phyloP scores from a whole-genome alignment of 148 eudicot genomes.

The Vaccinium myrtillus region DNA sequence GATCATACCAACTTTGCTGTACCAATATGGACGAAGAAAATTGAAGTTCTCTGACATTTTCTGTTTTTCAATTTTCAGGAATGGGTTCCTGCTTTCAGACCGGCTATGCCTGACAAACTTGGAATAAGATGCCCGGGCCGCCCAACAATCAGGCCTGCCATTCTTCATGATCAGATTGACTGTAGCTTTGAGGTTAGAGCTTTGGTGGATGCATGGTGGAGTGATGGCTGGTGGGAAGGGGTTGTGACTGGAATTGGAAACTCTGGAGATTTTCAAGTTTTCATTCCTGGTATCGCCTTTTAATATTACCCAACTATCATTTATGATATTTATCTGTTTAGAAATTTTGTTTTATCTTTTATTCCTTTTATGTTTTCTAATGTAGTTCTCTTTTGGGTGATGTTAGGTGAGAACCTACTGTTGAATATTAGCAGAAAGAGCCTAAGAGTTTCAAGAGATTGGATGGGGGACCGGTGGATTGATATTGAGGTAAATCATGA shows the following conservation, averaged over 20 bases:
- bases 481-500: conserved; percentile 53
- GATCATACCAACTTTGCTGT: no score
- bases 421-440: conserved; percentile 43
- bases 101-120: conserved; percentile 75
- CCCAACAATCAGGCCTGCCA: conserved; percentile 68
- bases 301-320: background rate
- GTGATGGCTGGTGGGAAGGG: conserved; percentile 33
- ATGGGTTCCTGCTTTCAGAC: conserved; percentile 76
- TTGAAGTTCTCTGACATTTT: background rate
- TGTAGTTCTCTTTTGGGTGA: background rate
- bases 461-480: conserved; percentile 71
- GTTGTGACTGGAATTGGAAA: conserved; percentile 42
- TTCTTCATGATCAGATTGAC: conserved; percentile 31
- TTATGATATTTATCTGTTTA: background rate
- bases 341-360: background rate
- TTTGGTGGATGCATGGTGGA: conserved; percentile 98
- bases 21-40: background rate
- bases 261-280: conserved; percentile 49
- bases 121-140: conserved; percentile 70
- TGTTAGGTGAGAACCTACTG: conserved; percentile 70
- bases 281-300: conserved; percentile 52
- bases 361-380: background rate
- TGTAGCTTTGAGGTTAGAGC: conserved; percentile 54
- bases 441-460: conserved; percentile 73
- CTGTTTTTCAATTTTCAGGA: conserved; percentile 43